phyloP scores from a whole-genome alignment of 768 basidiomycete species.

The Fomitopsis serialis region DNA sequence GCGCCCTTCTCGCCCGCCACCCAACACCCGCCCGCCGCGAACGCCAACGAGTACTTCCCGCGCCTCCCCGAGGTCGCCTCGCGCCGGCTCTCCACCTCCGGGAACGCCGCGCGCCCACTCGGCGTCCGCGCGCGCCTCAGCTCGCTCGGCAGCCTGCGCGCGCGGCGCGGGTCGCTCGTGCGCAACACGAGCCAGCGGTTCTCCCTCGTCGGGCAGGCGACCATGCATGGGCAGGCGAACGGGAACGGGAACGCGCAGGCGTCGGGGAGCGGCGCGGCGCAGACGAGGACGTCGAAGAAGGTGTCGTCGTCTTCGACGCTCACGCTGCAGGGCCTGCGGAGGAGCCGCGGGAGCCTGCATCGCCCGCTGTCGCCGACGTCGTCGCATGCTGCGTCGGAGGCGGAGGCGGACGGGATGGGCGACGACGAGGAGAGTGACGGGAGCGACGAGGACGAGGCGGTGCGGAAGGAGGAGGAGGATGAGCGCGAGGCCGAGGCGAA shows the following conservation, averaged over 20 bases:
- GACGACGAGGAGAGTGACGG: constrained; percentile 12
- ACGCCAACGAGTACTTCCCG: constrained; percentile 19
- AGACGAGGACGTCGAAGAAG: constrained; percentile 34
- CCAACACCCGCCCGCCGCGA: constrained; percentile 7
- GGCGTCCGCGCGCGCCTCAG: constrained; percentile 68
- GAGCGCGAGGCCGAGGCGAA: constrained; percentile 64
- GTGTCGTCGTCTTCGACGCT: constrained; percentile 64
- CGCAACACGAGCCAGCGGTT: not conserved
- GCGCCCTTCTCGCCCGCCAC: constrained; percentile 2
- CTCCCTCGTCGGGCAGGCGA: not conserved
- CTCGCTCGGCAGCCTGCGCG: constrained; percentile 40
- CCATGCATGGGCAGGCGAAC: no score
- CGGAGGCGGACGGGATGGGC: constrained; percentile 32
- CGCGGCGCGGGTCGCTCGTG: not conserved
- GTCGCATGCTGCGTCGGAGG: constrained; percentile 30
- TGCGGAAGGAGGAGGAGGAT: constrained; percentile 62
- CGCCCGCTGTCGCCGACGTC: constrained; percentile 47
- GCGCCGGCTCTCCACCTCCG: not conserved
- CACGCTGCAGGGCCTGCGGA: constrained; percentile 55
- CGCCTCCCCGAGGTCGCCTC: constrained; percentile 5
- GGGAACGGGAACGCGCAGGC: not conserved
- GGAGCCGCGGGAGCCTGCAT: constrained; percentile 27
- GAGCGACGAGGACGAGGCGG: constrained; percentile 31
- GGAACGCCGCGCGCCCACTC: constrained; percentile 5
- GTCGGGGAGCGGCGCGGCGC: not conserved